Evolutionary conservation across 768 basidiomycete species (phyloP).

Genomic region (Paxillus involutus): DNA sequence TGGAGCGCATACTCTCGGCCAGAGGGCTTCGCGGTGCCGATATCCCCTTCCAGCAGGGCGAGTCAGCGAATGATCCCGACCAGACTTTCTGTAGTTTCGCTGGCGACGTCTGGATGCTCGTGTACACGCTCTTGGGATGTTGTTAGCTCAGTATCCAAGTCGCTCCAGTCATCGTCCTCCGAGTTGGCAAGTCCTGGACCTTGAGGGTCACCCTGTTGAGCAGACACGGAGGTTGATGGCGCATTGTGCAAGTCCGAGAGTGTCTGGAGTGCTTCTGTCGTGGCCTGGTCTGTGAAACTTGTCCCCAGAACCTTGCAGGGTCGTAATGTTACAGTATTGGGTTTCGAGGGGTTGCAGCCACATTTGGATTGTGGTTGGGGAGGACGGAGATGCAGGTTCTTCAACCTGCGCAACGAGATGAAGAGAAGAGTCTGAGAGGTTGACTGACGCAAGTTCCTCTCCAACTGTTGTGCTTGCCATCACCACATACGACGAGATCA

Average conservation of each 20-base stretch:
- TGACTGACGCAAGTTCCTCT: no score
- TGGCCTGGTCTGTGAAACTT: conserved; percentile 74
- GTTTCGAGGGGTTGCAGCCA: conserved; percentile 40
- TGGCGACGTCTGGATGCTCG: conserved; percentile 36
- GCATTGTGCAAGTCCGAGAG: no score
- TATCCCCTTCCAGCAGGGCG: no score
- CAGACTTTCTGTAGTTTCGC: conserved; percentile 51
- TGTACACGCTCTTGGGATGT: conserved; percentile 11
- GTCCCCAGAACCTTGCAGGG: conserved; percentile 90
- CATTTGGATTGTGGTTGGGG: conserved; percentile 13
- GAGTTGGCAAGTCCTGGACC: conserved; percentile 12
- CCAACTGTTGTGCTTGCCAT: no score
- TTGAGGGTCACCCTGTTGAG: background rate
- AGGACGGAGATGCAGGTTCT: background rate
- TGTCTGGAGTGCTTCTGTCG: conserved; percentile 78
- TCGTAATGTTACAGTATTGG: conserved; percentile 81
- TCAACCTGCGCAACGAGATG: conserved; percentile 7
- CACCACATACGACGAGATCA: no score
- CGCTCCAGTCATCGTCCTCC: conserved; percentile 30
- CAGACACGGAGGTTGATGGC: conserved; percentile 27
- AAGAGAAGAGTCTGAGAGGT: no score
- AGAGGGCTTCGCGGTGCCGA: no score
- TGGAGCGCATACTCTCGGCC: no score
- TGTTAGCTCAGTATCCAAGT: conserved; percentile 12
- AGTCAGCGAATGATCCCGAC: no score